Conservation (phyloP, 345 rosid species). For the Citrus reticulata region DNA sequence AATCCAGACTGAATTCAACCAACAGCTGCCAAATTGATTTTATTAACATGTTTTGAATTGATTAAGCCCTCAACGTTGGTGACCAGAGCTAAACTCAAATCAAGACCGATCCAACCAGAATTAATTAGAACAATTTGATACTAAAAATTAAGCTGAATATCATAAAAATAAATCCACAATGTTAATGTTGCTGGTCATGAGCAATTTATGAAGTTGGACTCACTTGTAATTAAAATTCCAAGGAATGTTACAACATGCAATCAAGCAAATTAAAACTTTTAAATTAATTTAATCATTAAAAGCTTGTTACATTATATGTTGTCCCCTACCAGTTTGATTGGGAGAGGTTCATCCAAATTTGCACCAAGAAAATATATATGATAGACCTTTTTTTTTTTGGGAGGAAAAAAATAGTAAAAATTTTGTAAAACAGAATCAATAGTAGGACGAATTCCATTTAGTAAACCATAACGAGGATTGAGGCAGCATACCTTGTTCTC, state of each 20-base stretch:
- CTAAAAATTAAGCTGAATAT: neutral
- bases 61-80: neutral
- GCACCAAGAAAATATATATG: neutral
- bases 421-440: neutral
- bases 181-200: neutral
- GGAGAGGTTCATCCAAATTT: neutral
- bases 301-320: too few species aligned
- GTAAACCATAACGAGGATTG: neutral
- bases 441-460: neutral
- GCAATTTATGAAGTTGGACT: neutral
- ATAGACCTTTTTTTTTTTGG: too few species aligned
- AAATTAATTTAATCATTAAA: neutral
- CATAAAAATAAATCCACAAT: neutral
- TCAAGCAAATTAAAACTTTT: too few species aligned
- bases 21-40: neutral
- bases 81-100: neutral
- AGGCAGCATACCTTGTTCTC: constrained; percentile 59
- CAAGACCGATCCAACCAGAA: neutral
- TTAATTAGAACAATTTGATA: neutral
- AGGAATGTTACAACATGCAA: neutral
- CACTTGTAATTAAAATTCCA: neutral
- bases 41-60: neutral
- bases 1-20: neutral
- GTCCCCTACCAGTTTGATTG: neutral
- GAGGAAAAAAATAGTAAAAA: too few species aligned